Evolutionary conservation across 2,329 filamentous ascomycete genomes (phyloP), one percentile per base, ranked within the genome.

Genomic region (Talaromyces piceae): DNA sequence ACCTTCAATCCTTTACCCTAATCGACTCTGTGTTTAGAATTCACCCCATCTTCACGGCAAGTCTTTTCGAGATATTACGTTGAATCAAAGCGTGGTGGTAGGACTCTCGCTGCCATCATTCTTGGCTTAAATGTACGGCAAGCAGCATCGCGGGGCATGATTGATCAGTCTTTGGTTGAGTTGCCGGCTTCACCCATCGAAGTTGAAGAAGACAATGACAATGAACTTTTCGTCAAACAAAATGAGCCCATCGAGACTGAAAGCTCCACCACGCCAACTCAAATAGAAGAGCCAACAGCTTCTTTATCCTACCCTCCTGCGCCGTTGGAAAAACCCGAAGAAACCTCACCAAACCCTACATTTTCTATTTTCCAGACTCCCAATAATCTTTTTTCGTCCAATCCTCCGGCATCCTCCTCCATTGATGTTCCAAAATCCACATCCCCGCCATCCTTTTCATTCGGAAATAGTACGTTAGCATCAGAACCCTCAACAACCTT

Each of bases 81-180:
- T 13, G 81, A 84, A 60, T 66, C 67, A 23, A 85, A 85, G 63
- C 74, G 81, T 33, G 69, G 73, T 50, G 73, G 74, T 20, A 73
- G 81, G 57, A 75, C 71, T 2, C 63, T 81, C n/a, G 74, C 76
- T 20, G 77, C 80, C 7, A 66, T 84, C 25, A 77, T 83, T 49
- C 73, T 77, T 58, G 80, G 80, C 12, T 67, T 81, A 61, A 75
- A 67, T 41, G 73, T 82, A 43, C 67, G 67, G 41, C 71, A 77
- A 58, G 78, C 81, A 16, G 70, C 69, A 39, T 66, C 62, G 13
- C 63, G 72, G 41, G 76, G 75, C 7, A 70, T 80, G 67, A 65
- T 82, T 39, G 71, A 76, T n/a, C 66, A 67, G 7, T 63, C 62
- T 22, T 62, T 67, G 13, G 59, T 74, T 22, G 59, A 54, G 59